phyloP scores from a whole-genome alignment of 305 asterid species.

The Solanum chacoense region DNA sequence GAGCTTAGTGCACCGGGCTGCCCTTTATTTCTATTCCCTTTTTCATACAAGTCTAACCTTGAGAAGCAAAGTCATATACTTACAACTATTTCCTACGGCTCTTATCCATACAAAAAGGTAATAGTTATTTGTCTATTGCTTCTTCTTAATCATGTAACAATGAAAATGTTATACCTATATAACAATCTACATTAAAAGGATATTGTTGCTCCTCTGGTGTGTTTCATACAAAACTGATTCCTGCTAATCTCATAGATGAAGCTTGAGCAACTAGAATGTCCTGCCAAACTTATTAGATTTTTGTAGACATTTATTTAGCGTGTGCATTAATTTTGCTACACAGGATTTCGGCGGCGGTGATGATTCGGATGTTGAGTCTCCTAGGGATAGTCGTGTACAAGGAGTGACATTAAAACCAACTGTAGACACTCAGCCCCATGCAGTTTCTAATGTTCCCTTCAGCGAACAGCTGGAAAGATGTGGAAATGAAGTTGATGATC shows the following conservation, averaged over 20 bases:
- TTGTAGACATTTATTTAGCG: conserved; percentile 3
- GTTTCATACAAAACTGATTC: background rate
- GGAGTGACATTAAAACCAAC: conserved; percentile 30
- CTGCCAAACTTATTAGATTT: background rate
- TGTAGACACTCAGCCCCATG: conserved; percentile 28
- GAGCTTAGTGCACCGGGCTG: background rate
- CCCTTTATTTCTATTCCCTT: background rate
- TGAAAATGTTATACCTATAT: background rate
- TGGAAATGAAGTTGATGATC: conserved; percentile 39
- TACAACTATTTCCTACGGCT: background rate
- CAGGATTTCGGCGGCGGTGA: conserved; percentile 67
- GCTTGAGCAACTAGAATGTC: background rate
- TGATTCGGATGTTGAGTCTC: conserved; percentile 60
- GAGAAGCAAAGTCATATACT: background rate
- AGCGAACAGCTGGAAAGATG: conserved; percentile 47
- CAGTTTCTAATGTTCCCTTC: conserved; percentile 36
- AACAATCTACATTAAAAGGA: background rate
- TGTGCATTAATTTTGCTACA: conserved; percentile 14
- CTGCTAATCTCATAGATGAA: background rate
- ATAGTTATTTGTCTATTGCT: background rate
- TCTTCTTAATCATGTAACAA: background rate
- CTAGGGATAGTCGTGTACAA: conserved; percentile 25
- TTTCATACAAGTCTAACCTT: background rate
- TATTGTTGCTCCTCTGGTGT: background rate
- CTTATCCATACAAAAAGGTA: background rate